Percentiles rank a stretch among this genome's conserved stretches.
Conservation (phyloP, 805 yeast genomes). For the Isabelozyma gotoi region DNA sequence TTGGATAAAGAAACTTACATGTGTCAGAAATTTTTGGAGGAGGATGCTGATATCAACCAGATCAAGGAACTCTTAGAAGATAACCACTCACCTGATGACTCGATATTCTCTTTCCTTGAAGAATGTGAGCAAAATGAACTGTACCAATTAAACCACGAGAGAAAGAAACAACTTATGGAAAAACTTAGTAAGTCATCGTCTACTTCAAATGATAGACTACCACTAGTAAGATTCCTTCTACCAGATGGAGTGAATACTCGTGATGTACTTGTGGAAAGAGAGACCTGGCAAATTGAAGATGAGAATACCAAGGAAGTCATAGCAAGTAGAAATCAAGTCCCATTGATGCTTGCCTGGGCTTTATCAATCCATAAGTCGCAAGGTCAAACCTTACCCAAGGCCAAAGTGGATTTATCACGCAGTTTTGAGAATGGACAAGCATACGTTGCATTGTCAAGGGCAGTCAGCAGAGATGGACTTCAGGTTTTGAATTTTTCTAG, state of each 20-base stretch:
- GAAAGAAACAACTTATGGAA: conserved; percentile 48
- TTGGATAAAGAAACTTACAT: conserved; percentile 41
- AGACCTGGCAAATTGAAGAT: conserved; percentile 78
- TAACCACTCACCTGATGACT: conserved; percentile 25
- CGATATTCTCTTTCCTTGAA: conserved; percentile 49
- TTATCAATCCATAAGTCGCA: conserved; percentile 94
- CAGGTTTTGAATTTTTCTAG: conserved; percentile 76
- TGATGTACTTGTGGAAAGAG: conserved; percentile 78
- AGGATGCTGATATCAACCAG: conserved; percentile 11
- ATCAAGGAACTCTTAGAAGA: conserved; percentile 15
- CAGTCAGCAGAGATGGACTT: conserved; percentile 76
- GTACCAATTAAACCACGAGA: conserved; percentile 29
- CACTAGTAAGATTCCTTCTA: conserved; percentile 73
- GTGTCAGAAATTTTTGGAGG: conserved; percentile 11
- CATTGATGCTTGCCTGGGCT: conserved; percentile 94
- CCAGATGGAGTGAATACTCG: conserved; percentile 68
- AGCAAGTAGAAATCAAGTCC: conserved; percentile 77
- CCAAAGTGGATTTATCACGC: conserved; percentile 76
- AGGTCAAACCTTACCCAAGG: conserved; percentile 84
- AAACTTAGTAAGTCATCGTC: conserved; percentile 46
- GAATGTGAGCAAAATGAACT: conserved; percentile 5
- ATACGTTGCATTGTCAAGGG: conserved; percentile 92
- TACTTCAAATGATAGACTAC: conserved; percentile 52
- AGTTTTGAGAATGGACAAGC: conserved; percentile 94
- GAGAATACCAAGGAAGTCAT: conserved; percentile 58